Conservation (phyloP, 2,329 filamentous ascomycete species). For the Trichoderma koningiopsis region DNA sequence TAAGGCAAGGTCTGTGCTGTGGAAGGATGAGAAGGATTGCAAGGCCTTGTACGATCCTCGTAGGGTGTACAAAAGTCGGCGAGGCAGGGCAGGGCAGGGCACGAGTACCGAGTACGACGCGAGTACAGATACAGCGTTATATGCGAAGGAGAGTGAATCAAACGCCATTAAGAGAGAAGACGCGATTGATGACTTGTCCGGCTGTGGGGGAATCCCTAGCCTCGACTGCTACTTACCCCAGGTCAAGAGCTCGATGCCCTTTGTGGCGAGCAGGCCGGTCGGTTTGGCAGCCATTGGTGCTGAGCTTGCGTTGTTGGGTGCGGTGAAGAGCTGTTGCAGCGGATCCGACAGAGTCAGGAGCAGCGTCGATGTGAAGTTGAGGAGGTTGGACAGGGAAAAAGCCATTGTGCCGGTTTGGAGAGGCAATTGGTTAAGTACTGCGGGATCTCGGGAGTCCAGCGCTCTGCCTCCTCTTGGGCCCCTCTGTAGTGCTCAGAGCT, state of each 20-base stretch:
- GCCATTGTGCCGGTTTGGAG: background rate
- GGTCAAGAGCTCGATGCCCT: slow-evolving; percentile 67
- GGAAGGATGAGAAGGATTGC: background rate
- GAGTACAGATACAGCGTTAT: background rate
- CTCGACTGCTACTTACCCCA: slow-evolving; percentile 40
- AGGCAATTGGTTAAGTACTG: background rate
- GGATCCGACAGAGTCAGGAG: background rate
- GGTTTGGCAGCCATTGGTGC: slow-evolving; percentile 35
- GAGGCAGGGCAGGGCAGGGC: background rate
- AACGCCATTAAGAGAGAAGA: too few relatives aligned
- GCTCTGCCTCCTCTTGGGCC: background rate
- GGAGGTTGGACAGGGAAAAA: background rate
- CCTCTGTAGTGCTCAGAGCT: background rate
- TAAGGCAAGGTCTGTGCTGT: background rate
- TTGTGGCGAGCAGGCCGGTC: slow-evolving; percentile 61
- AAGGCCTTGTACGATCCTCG: background rate
- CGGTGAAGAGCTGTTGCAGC: background rate
- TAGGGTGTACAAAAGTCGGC: background rate
- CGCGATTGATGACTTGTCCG: background rate
- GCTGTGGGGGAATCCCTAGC: background rate
- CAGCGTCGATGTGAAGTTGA: background rate
- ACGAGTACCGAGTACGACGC: background rate
- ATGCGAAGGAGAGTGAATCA: background rate
- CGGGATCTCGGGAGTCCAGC: background rate
- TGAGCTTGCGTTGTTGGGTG: background rate